Evolutionary conservation across 441 rosid genomes (phyloP), one percentile per base, ranked within the genome.

Genomic region (Arabidopsis lyrata): DNA sequence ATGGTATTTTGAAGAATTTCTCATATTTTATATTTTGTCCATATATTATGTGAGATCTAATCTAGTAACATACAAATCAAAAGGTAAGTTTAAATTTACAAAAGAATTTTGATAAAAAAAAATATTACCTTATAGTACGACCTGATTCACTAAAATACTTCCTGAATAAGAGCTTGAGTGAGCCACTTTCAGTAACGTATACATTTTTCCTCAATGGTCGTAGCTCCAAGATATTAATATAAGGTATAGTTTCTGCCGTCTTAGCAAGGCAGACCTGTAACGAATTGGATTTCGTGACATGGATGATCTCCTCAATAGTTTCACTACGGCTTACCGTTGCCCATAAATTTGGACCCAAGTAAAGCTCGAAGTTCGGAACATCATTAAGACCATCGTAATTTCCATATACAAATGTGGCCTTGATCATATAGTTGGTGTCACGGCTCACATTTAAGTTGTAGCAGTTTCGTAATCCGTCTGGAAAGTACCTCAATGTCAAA

Each of bases 151-250:
- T 78, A 45, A 79, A 4, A 64, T 84, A 75, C 0, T 3, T 0
- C 67, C 92, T 63, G 7, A 10, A 2, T 0, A 64, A 45, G 14
- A 0, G 35, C 14, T 53, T 44, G 3, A 85, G 65, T 1, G 89
- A 80, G 52, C 84, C 85, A 14, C 77, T 60, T 63, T 69, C 27
- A 13, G 82, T 78, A 2, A 15, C 22, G 18, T 85, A 88, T 6
- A 50, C 27, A 6, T 4, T 29, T 52, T 45, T 80, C 15, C 6
- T 48, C 72, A 86, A 13, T 24, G 60, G 83, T 63, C 93, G 83
- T 5, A 88, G 44, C 59, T 86, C 93, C 47, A 86, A 63, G n/a
- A 74, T 49, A 12, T 90, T 86, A 12, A 88, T 84, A 18, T 81
- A 81, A 22, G 93, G 93, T 11, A 78, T 63, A 16, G 81, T 85